Conservation (phyloP, 169 alveolate species). For the Plasmodium yoelii region DNA sequence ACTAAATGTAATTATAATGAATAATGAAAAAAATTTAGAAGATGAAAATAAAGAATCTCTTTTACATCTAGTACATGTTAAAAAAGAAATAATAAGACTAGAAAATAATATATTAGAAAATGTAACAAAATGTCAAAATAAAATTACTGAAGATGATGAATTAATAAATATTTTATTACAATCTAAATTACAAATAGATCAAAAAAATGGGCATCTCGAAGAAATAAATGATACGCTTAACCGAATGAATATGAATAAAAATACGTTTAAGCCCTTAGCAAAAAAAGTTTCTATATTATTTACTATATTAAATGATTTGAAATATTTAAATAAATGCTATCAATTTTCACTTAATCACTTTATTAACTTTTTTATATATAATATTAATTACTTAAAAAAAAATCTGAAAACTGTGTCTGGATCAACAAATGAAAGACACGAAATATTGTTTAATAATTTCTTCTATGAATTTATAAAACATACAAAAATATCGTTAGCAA, state of each 20-base stretch:
- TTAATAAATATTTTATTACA: conserved; percentile 65
- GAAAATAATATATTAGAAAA: conserved; percentile 67
- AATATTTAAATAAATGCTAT: conserved; percentile 60
- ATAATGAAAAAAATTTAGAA: conserved; percentile 50
- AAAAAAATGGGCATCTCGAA: conserved; percentile 54
- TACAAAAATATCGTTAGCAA: conserved; percentile 64
- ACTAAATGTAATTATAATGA: conserved; percentile 54
- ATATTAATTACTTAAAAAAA: conserved; percentile 18
- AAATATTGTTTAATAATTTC: conserved; percentile 36
- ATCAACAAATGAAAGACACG: conserved; percentile 59
- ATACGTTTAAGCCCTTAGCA: conserved; percentile 58
- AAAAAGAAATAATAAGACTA: conserved; percentile 68
- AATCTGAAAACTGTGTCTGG: conserved; percentile 31
- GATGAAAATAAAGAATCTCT: conserved; percentile 67
- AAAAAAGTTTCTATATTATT: conserved; percentile 69
- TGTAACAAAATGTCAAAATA: conserved; percentile 58
- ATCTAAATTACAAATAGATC: conserved; percentile 69
- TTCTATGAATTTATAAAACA: conserved; percentile 73
- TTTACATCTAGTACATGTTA: conserved; percentile 37
- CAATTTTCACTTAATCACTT: conserved; percentile 62
- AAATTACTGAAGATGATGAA: conserved; percentile 73
- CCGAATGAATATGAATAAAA: conserved; percentile 41
- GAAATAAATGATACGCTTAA: conserved; percentile 71
- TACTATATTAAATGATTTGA: conserved; percentile 68
- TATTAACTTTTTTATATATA: conserved; percentile 38